Base-by-base conservation (phyloP, 306 rosid species). In the Lathyrus aphaca region DNA sequence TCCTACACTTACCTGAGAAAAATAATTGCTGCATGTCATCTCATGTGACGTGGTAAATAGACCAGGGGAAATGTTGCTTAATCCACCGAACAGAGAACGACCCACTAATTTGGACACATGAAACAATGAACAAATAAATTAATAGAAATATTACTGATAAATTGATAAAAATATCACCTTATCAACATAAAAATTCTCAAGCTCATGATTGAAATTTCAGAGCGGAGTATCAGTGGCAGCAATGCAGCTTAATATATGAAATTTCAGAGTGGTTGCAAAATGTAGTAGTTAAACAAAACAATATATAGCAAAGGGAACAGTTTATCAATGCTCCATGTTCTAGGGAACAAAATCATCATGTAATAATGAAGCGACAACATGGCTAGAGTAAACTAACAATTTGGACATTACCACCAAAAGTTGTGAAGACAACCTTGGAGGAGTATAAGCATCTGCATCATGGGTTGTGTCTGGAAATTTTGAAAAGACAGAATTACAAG, bases 51-150 rank as follows among this genome's bases (percentile, higher is more conserved):
- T 23, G 66, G 82, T 77, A 67, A 69, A 19, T 37, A 79, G 53
- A 58, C 81, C 83, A 55, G 88, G 76, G 35, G 77, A 69, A 73
- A 69, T 81, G 82, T 74, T 81, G 77, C 84, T 64, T 13, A 85
- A 68, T 42, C 88, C 84, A 6, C 94, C 83, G 13, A 85, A 54
- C 82, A 93, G 79, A 13, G 94, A 82, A 74, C 85, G 87, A 3
- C 98, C 88, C 59, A 65, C 96, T 88, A 35, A 27, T 71, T 74
- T 15, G 66, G 1, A 75, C 68, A 66, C 81, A 71, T 50, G 67
- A 71, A 75, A 66, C 77, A 59, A 12, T 14, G 4, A 37, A 48
- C 49, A 38, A 45, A 59, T 16, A 39, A 57, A 37, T 49, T 29
- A 18, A 14, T 55, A 55, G 14, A 55, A 59, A 37, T 17, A 10